phyloP scores from a whole-genome alignment of 2,329 filamentous ascomycete genomes.

The Alternaria metachromatica region DNA sequence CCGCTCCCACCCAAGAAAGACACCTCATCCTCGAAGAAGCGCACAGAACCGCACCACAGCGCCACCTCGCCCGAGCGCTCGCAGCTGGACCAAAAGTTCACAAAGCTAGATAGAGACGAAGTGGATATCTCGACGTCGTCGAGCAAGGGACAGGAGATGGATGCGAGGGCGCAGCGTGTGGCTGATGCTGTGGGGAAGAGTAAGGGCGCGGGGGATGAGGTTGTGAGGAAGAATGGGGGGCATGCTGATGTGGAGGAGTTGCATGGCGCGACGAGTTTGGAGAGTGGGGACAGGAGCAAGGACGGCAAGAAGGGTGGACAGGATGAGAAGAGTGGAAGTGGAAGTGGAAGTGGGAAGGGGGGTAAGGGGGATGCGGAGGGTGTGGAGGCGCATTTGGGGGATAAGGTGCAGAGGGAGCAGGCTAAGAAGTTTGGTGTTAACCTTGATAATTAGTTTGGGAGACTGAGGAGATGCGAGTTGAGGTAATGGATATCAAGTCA shows the following conservation, averaged over 20 bases:
- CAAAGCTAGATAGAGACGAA: constrained; percentile 15
- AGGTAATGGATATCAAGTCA: background rate
- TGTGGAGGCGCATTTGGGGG: background rate
- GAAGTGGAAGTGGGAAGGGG: background rate
- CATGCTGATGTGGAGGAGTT: constrained; percentile 17
- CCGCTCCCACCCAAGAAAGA: background rate
- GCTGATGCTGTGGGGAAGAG: constrained; percentile 3
- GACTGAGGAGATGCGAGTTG: background rate
- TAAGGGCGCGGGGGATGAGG: background rate
- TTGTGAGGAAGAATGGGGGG: constrained; percentile 1
- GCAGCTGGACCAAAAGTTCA: constrained; percentile 10
- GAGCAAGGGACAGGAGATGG: background rate
- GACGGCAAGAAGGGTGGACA: background rate
- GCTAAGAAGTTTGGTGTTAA: constrained; percentile 25
- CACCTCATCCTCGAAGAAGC: background rate
- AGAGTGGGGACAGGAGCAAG: background rate
- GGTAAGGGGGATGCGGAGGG: background rate
- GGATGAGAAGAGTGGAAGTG: background rate
- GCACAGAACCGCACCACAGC: background rate
- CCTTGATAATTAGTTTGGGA: background rate
- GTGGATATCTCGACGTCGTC: constrained; percentile 3
- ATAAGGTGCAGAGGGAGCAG: constrained; percentile 13
- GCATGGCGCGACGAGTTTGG: constrained; percentile 8
- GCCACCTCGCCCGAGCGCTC: background rate
- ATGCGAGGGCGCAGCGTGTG: background rate